These are phyloP conservation scores for Fomitopsis serialis DNA, from an alignment of 768 basidiomycete species.

Conservation along the genomic window DNA sequence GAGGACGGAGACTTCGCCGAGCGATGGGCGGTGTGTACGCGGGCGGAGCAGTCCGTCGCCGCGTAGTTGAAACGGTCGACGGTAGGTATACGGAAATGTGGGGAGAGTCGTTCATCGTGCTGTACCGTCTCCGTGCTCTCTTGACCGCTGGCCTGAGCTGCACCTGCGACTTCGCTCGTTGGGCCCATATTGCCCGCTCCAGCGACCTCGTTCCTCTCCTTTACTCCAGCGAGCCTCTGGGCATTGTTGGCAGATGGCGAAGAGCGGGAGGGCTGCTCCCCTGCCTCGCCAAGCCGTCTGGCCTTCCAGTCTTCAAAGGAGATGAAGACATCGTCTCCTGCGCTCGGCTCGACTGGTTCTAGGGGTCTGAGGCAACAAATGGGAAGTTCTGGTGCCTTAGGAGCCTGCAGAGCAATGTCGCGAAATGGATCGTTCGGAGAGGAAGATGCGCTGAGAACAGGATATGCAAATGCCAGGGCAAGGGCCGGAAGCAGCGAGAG, in stretches of 20 bases:
- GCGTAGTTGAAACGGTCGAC: conserved; percentile 95
- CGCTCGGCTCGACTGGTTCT: conserved; percentile 30
- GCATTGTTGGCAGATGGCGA: not conserved
- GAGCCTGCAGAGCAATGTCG: conserved; percentile 43
- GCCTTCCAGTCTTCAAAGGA: conserved; percentile 90
- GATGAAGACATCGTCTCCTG: conserved; percentile 61
- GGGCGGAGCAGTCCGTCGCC: conserved; percentile 86
- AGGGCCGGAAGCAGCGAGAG: conserved; percentile 26
- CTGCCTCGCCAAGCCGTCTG: conserved; percentile 43
- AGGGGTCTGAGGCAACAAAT: conserved; percentile 66
- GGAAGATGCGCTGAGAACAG: conserved; percentile 27
- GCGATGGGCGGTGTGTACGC: conserved; percentile 79
- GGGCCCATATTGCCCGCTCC: not conserved
- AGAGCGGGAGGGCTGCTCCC: not conserved
- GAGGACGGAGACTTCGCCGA: conserved; percentile 77
- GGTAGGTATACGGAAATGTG: conserved; percentile 68
- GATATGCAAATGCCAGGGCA: conserved; percentile 32
- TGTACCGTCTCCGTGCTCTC: conserved; percentile 10
- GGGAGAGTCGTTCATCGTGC: conserved; percentile 35
- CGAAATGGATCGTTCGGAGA: conserved; percentile 58
- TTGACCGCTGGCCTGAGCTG: conserved; percentile 6
- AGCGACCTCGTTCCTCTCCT: not conserved
- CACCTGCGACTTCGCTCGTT: not conserved
- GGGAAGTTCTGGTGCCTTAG: conserved; percentile 48
- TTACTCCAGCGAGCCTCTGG: not conserved